Percentiles rank a stretch among this genome's conserved stretches.
These are phyloP conservation scores for Spergularia marina DNA, from an alignment of 148 eudicot genomes.

Conservation along the genomic window DNA sequence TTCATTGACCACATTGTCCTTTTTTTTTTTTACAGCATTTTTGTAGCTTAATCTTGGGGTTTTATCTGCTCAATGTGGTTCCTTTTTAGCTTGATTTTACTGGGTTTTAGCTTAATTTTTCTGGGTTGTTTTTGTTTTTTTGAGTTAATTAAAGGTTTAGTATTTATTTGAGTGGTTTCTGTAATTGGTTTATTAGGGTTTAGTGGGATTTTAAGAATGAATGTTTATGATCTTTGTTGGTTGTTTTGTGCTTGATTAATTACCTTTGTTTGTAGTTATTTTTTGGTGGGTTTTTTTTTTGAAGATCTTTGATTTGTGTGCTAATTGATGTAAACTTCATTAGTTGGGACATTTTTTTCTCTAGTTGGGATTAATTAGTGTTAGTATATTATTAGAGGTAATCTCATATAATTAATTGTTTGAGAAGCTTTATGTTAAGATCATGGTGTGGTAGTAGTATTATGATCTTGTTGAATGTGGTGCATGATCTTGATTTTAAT, in stretches of 20 bases:
- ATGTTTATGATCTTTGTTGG: background rate
- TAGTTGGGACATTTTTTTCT: background rate
- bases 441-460: background rate
- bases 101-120: constrained; percentile 19
- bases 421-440: background rate
- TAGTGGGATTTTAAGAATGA: background rate
- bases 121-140: background rate
- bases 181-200: background rate
- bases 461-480: background rate
- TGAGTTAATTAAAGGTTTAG: background rate
- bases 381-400: background rate
- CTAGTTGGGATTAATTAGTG: background rate
- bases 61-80: background rate
- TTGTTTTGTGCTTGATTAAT: background rate
- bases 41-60: constrained; percentile 3
- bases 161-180: background rate
- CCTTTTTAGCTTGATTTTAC: background rate
- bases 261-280: background rate
- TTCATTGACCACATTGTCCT: constrained; percentile 14
- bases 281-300: background rate
- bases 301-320: constrained; percentile 12
- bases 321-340: background rate
- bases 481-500: constrained; percentile 9
- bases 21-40: constrained; percentile 3
- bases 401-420: background rate